Base-by-base conservation (phyloP, 2,329 filamentous ascomycete genomes). In the Acephala macrosclerotiorum region DNA sequence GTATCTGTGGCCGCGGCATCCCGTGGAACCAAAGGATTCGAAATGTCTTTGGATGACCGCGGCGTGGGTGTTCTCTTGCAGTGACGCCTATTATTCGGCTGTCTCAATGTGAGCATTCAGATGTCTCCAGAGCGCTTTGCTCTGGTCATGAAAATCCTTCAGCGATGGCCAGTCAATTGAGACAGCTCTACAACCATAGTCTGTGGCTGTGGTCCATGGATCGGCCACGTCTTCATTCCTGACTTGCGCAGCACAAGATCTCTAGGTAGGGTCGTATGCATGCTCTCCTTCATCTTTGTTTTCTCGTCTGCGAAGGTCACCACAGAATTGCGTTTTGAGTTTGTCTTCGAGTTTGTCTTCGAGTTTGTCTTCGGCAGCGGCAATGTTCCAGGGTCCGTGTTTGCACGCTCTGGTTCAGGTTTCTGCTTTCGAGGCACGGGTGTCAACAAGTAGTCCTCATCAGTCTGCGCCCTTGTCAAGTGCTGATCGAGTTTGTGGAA, bases 391-490 rank as follows among this genome's bases (percentile, higher is more conserved):
- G 61, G 61, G 26, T 35, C n/a, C 20, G 61, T 58, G 2, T 61
- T 51, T 29, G 61, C 45, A 25, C 63, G 63, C 8, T 53, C 57
- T 8, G 20, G 47, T 47, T 55, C 35, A 47, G 38, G 59, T 29
- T 62, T 56, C 20, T 2, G 2, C 7, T 2, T 36, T n/a, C 42
- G 26, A 11, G 71, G 65, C 2, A 20, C 36, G 6, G 66, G 47
- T 22, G 64, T 65, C 8, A 72, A 56, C 57, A 70, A n/a, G 12
- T 71, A 73, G 0, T 64, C 58, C 4, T 60, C 29, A 49, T 72
- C 49, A 7, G 26, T 36, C 2, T 61, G 53, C 0, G 71, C 64
- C 36, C 36, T 56, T 0, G 26, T 8, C 12, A 63, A 12, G 29
- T 12, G 49, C 1, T 51, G 6, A 9, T 61, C 55, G 16, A 73